Percentiles rank a stretch among this genome's conserved stretches.
Evolutionary conservation across 306 rosid genomes (phyloP).

Genomic region (Geum urbanum): DNA sequence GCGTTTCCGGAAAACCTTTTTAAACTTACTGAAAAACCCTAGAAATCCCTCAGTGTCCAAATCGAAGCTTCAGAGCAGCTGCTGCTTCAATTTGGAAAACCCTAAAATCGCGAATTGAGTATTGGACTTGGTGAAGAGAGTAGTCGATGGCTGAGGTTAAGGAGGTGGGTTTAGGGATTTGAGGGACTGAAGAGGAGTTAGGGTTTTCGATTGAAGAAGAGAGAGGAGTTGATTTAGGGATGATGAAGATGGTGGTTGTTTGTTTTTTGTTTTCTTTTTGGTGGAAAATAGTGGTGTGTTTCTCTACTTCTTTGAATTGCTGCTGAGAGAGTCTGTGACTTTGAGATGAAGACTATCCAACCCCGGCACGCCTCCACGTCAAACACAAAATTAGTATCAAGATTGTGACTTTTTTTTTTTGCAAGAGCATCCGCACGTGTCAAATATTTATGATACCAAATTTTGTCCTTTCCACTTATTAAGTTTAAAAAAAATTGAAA

Average conservation of each 20-base stretch:
- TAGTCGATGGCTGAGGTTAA: neutral
- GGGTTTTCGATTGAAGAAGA: conserved; percentile 7
- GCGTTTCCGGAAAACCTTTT: too few species aligned
- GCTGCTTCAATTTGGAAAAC: neutral
- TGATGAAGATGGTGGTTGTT: neutral
- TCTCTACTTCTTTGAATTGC: neutral
- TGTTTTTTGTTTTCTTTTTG: neutral
- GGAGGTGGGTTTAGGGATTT: neutral
- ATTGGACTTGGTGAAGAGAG: neutral
- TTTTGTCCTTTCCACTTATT: too few species aligned
- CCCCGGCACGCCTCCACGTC: neutral
- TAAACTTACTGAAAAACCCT: conserved; percentile 1
- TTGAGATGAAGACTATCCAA: neutral
- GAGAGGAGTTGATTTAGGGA: neutral
- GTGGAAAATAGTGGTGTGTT: neutral
- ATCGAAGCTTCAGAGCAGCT: neutral
- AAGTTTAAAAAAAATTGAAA: too few species aligned
- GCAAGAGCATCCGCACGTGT: too few species aligned
- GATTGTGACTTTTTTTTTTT: too few species aligned
- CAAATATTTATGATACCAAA: too few species aligned
- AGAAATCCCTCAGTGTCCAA: neutral
- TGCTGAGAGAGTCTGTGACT: neutral
- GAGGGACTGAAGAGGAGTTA: neutral
- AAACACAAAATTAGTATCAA: too few species aligned
- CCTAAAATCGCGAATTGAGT: neutral